phyloP scores from a whole-genome alignment of 2,329 filamentous ascomycete species.

The Verticillium zaregamsianum region DNA sequence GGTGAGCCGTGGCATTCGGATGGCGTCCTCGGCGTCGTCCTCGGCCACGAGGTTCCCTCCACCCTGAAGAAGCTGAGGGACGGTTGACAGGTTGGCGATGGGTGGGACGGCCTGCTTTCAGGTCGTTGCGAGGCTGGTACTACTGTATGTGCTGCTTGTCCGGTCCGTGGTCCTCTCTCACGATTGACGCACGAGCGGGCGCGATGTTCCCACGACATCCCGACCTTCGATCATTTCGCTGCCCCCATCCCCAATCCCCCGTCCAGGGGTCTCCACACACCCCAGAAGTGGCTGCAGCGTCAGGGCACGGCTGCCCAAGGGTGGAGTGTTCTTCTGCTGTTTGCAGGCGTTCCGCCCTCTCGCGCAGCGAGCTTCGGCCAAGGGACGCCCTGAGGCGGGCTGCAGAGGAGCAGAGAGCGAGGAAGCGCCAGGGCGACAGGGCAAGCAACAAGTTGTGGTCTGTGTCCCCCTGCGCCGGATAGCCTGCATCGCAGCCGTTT shows the following conservation, averaged over 20 bases:
- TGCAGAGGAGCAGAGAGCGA: not conserved
- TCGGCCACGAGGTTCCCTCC: not conserved
- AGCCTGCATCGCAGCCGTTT: not conserved
- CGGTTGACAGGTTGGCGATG: not conserved
- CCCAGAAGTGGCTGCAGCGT: not conserved
- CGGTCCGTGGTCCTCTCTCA: not conserved
- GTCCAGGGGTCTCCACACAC: not conserved
- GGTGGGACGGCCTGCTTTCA: not conserved
- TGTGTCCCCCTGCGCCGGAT: not conserved
- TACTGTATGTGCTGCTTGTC: no score
- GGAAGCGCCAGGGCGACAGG: not conserved
- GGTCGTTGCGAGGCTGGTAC: not conserved
- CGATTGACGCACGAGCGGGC: not conserved
- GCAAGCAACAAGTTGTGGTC: not conserved
- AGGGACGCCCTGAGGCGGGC: not conserved
- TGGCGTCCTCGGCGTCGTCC: not conserved
- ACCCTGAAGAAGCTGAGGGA: not conserved
- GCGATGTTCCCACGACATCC: not conserved
- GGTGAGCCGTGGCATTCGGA: not conserved
- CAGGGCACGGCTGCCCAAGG: not conserved
- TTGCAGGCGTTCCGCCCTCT: not conserved
- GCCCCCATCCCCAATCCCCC: not conserved
- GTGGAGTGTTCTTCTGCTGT: not conserved
- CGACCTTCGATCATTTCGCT: not conserved
- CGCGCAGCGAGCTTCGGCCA: not conserved